Percentiles rank a stretch among this genome's conserved stretches.
phyloP scores from a whole-genome alignment of 2,329 filamentous ascomycete species.

The Chrysoporthe puriensis region DNA sequence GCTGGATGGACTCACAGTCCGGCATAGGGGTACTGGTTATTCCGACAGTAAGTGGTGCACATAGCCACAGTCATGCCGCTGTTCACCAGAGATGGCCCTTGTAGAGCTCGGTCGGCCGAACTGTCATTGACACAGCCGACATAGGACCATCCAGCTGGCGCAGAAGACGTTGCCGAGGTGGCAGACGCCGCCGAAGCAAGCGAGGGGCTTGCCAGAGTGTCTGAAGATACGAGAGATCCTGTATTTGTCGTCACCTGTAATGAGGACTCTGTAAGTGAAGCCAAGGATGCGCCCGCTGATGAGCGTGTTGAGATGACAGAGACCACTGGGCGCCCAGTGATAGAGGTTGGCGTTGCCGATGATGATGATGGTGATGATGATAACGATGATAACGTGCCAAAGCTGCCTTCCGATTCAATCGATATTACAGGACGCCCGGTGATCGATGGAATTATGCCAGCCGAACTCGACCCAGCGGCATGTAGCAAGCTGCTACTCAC shows the following conservation, averaged over 20 bases:
- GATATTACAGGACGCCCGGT: neutral
- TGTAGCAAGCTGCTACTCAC: no score
- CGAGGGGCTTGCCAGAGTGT: neutral
- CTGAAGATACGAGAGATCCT: neutral
- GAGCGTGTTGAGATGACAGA: neutral
- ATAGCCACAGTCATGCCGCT: constrained; percentile 28
- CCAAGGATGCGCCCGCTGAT: neutral
- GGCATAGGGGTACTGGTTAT: constrained; percentile 25
- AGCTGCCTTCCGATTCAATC: neutral
- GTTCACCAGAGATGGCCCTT: constrained; percentile 26
- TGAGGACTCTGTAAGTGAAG: neutral
- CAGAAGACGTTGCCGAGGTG: constrained; percentile 1
- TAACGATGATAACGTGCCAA: neutral
- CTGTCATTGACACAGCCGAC: constrained; percentile 28
- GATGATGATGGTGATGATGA: neutral
- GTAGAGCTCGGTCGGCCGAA: constrained; percentile 29
- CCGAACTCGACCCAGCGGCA: neutral
- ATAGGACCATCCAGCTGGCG: constrained; percentile 8
- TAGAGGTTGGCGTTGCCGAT: neutral
- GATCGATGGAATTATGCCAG: neutral
- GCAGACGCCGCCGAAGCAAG: neutral
- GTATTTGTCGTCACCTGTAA: neutral
- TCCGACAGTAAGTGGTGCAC: constrained; percentile 27
- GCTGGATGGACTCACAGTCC: constrained; percentile 20
- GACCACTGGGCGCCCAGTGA: neutral